A percentile compares a stretch with the other conserved stretches of the same genome.
These are phyloP conservation scores for Xenoacremonium recifei DNA, from an alignment of 2,329 filamentous ascomycete species.

Conservation along the genomic window DNA sequence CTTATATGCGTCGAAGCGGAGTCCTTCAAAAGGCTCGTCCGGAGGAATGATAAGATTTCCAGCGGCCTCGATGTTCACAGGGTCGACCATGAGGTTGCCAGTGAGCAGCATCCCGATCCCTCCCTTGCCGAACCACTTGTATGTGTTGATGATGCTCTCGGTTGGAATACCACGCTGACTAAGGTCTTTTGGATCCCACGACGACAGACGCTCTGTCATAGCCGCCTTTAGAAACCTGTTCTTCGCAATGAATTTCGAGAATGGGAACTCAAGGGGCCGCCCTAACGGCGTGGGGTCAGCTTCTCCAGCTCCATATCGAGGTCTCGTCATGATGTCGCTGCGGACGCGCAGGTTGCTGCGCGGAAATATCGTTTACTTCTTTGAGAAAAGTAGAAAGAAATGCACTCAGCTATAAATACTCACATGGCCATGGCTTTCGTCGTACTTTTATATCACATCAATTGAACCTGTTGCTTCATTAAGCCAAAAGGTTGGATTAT, in stretches of 20 bases:
- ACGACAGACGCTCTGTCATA: constrained; percentile 64
- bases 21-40: constrained; percentile 48
- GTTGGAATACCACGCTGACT: constrained; percentile 45
- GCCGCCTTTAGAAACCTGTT: constrained; percentile 68
- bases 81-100: constrained; percentile 65
- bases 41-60: constrained; percentile 60
- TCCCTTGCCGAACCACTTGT: constrained; percentile 59
- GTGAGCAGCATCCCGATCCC: constrained; percentile 56
- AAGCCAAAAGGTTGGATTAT: too few relatives aligned
- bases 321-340: background rate
- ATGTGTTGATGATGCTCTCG: constrained; percentile 48
- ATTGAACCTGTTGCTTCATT: too few relatives aligned
- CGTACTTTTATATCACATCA: too few relatives aligned
- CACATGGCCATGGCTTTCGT: too few relatives aligned
- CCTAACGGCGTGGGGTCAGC: constrained; percentile 32
- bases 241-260: constrained; percentile 53
- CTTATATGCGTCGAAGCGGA: constrained; percentile 61
- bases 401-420: too few relatives aligned
- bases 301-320: background rate
- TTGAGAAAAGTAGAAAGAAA: too few relatives aligned
- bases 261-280: constrained; percentile 46
- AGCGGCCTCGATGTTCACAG: constrained; percentile 53
- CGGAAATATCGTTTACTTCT: too few relatives aligned
- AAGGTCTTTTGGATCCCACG: constrained; percentile 55
- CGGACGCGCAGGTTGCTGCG: too few relatives aligned